Evolutionary conservation across 495 filamentous ascomycete genomes (phyloP).

Genomic region (Barbatosphaeria neglecta): DNA sequence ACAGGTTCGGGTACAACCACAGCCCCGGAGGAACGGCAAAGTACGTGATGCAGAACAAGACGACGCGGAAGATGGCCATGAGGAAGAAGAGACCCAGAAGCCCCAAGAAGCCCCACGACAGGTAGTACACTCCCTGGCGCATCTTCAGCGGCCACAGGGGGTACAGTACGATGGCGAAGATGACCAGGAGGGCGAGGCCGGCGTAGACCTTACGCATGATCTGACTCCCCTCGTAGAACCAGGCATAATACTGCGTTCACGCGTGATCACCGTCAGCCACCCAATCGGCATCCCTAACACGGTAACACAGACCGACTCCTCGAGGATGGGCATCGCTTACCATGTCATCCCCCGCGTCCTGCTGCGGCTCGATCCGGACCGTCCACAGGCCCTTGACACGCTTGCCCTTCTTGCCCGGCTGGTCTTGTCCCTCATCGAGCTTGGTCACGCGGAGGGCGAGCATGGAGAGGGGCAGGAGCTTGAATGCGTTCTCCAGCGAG

Average conservation of each 20-base stretch:
- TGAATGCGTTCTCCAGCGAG: slow-evolving; percentile 84
- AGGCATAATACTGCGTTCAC: slow-evolving; percentile 71
- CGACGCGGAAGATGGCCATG: slow-evolving; percentile 92
- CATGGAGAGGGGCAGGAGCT: slow-evolving; percentile 89
- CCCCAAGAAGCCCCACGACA: slow-evolving; percentile 88
- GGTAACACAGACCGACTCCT: too few relatives aligned
- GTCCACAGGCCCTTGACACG: slow-evolving; percentile 93
- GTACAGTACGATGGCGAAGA: slow-evolving; percentile 87
- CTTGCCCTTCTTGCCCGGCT: slow-evolving; percentile 61
- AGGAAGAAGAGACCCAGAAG: slow-evolving; percentile 91
- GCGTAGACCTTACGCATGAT: slow-evolving; percentile 89
- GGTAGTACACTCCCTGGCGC: slow-evolving; percentile 92
- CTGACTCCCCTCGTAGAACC: slow-evolving; percentile 90
- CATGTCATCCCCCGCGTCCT: slow-evolving; percentile 79
- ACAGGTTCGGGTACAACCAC: slow-evolving; percentile 96
- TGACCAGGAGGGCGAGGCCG: slow-evolving; percentile 61
- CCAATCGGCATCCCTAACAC: too few relatives aligned
- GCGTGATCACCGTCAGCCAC: too few relatives aligned
- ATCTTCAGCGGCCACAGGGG: slow-evolving; percentile 90
- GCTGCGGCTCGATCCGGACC: slow-evolving; percentile 91
- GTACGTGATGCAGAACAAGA: slow-evolving; percentile 88
- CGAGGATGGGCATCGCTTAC: background rate
- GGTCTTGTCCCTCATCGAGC: slow-evolving; percentile 68
- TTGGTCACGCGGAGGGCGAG: slow-evolving; percentile 86
- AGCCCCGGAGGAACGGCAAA: slow-evolving; percentile 76